Evolutionary conservation across 192 early-diverging fungal genomes (phyloP).

Genomic region (Physocladia obscura): DNA sequence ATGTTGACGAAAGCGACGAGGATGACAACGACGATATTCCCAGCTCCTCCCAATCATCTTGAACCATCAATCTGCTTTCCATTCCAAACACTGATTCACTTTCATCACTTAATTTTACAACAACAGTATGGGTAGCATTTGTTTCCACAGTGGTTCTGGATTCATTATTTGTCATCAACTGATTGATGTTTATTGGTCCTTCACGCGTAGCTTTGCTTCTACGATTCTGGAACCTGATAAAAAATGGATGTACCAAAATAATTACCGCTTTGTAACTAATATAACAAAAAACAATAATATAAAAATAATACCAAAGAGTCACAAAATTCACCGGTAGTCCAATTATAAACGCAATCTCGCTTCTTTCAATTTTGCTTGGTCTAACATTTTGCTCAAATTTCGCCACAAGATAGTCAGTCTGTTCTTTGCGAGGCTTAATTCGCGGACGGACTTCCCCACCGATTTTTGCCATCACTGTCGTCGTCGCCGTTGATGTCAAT

Average conservation of each 20-base stretch:
- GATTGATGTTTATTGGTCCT: too few species aligned
- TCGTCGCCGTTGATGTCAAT: neutral
- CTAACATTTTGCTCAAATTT: neutral
- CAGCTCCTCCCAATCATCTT: too few species aligned
- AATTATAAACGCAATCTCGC: neutral
- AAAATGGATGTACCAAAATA: neutral
- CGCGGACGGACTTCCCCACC: neutral
- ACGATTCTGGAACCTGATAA: neutral
- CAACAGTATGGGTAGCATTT: too few species aligned
- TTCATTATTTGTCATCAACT: neutral
- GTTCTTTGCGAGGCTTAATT: constrained; percentile 8
- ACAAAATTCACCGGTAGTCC: constrained; percentile 11
- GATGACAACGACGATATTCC: too few species aligned
- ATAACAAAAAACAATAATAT: neutral
- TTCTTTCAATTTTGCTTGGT: neutral
- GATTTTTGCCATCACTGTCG: too few species aligned
- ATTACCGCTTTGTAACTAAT: too few species aligned
- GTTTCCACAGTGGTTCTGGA: too few species aligned
- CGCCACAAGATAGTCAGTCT: neutral
- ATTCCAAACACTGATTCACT: too few species aligned
- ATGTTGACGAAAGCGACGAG: too few species aligned
- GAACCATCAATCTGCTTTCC: too few species aligned
- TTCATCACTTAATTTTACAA: too few species aligned
- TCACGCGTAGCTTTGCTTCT: neutral
- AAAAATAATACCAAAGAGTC: neutral